Percentiles rank a stretch among this genome's conserved stretches.
phyloP scores from a whole-genome alignment of 176 grass and related monocot genomes.

The Raddia distichophylla region DNA sequence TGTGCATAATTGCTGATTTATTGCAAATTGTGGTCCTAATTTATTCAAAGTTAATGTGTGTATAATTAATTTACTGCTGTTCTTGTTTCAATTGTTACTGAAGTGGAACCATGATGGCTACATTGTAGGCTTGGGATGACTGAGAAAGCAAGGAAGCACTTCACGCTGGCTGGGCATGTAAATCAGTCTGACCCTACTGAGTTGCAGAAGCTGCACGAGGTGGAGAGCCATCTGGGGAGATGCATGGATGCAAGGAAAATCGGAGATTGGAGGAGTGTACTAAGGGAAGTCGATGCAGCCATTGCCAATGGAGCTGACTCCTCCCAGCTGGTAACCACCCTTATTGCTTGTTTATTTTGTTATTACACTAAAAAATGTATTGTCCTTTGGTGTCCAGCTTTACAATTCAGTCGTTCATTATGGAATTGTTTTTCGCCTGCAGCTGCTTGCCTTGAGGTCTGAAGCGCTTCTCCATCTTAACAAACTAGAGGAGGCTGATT shows the following conservation, averaged over 20 bases:
- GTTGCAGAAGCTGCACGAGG: slow-evolving; percentile 55
- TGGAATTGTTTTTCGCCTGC: background rate
- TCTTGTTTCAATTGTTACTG: slow-evolving; percentile 22
- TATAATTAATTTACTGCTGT: background rate
- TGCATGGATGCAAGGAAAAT: slow-evolving; percentile 55
- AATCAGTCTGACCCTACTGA: slow-evolving; percentile 43
- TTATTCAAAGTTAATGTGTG: background rate
- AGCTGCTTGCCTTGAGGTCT: slow-evolving; percentile 73
- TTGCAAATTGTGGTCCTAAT: background rate
- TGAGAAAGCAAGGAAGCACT: slow-evolving; percentile 57
- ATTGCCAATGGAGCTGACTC: slow-evolving; percentile 63
- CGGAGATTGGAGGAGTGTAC: slow-evolving; percentile 50
- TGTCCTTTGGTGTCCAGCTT: background rate
- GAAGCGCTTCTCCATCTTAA: slow-evolving; percentile 75
- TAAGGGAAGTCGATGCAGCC: slow-evolving; percentile 60
- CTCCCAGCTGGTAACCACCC: slow-evolving; percentile 53
- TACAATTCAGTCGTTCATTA: slow-evolving; percentile 13
- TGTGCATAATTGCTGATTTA: background rate
- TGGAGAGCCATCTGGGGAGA: slow-evolving; percentile 61
- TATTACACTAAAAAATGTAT: background rate
- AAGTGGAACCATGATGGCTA: slow-evolving; percentile 9
- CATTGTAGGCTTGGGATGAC: slow-evolving; percentile 62
- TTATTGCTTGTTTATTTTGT: background rate
- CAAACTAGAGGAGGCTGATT: slow-evolving; percentile 68
- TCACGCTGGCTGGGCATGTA: slow-evolving; percentile 37